These are phyloP conservation scores for Solanum hybrid DNA, from an alignment of 305 asterid genomes.

Conservation along the genomic window DNA sequence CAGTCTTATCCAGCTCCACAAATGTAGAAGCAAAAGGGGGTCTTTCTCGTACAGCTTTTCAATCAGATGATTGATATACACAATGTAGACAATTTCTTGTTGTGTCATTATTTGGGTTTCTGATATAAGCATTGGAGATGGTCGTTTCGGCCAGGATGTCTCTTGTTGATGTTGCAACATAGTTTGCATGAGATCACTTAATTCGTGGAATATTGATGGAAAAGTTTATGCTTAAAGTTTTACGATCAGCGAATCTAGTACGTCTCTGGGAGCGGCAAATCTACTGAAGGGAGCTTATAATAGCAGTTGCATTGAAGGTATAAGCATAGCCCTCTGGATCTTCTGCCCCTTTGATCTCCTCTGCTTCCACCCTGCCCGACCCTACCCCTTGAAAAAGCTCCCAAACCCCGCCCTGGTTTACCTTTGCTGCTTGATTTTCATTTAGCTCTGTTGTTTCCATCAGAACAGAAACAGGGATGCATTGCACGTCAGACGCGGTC, in stretches of 20 bases:
- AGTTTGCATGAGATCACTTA: constrained; percentile 4
- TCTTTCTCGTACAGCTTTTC: not conserved
- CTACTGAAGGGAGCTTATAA: constrained; percentile 5
- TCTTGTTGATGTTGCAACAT: constrained; percentile 5
- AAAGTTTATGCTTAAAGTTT: constrained; percentile 1
- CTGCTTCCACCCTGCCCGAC: not conserved
- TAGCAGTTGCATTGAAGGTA: constrained; percentile 4
- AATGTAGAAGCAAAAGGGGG: not conserved
- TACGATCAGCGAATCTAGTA: not conserved
- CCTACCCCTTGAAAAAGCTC: constrained; percentile 1
- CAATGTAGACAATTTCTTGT: not conserved
- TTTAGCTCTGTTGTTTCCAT: constrained; percentile 6
- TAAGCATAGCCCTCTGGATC: not conserved
- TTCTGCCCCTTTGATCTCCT: not conserved
- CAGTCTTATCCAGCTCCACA: constrained; percentile 26
- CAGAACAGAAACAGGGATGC: constrained; percentile 6
- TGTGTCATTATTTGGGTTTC: not conserved
- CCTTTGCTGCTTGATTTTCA: constrained; percentile 7
- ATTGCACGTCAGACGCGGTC: not conserved
- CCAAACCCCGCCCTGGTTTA: constrained; percentile 1
- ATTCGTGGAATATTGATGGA: constrained; percentile 1
- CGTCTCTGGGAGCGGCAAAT: not conserved
- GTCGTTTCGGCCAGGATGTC: not conserved
- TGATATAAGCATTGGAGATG: constrained; percentile 4
- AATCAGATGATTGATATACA: constrained; percentile 5